Evolutionary conservation across 2,329 filamentous ascomycete genomes (phyloP).

Genomic region (Aspergillus udagawae): DNA sequence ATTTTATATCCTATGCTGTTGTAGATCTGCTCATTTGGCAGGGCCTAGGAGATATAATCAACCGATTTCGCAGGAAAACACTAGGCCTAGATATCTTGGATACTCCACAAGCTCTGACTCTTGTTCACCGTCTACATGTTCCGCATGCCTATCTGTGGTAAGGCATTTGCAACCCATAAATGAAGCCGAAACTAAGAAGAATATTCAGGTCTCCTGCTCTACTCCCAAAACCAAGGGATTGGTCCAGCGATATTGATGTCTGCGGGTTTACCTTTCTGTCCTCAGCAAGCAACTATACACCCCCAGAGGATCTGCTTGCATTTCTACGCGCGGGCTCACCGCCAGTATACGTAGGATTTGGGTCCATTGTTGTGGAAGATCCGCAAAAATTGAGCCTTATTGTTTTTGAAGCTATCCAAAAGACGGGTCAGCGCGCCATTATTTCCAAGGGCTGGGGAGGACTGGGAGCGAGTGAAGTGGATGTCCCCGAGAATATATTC

Average conservation of each 20-base stretch:
- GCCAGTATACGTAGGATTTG: conserved; percentile 79
- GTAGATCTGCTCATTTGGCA: conserved; percentile 95
- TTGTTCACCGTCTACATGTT: conserved; percentile 70
- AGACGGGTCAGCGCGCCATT: conserved; percentile 68
- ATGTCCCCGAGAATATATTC: conserved; percentile 69
- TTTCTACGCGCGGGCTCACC: conserved; percentile 67
- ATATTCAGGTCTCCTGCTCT: conserved; percentile 61
- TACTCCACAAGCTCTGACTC: conserved; percentile 75
- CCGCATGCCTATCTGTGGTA: conserved; percentile 89
- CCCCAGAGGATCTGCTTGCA: conserved; percentile 59
- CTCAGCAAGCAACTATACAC: conserved; percentile 61
- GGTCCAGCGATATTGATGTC: conserved; percentile 67
- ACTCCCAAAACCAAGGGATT: conserved; percentile 75
- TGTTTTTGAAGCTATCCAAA: conserved; percentile 67
- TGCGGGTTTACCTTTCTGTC: conserved; percentile 75
- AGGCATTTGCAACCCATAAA: conserved; percentile 4
- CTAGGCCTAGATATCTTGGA: conserved; percentile 74
- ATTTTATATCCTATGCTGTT: conserved; percentile 77
- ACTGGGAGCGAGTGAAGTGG: conserved; percentile 66
- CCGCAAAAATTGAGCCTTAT: conserved; percentile 65
- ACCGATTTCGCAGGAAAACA: conserved; percentile 72
- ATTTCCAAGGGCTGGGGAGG: conserved; percentile 89
- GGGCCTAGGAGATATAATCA: conserved; percentile 85
- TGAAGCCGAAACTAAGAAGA: background rate
- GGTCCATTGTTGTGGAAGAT: conserved; percentile 76